phyloP scores from a whole-genome alignment of 257 asterid genomes.

The Scutellaria galericulata region DNA sequence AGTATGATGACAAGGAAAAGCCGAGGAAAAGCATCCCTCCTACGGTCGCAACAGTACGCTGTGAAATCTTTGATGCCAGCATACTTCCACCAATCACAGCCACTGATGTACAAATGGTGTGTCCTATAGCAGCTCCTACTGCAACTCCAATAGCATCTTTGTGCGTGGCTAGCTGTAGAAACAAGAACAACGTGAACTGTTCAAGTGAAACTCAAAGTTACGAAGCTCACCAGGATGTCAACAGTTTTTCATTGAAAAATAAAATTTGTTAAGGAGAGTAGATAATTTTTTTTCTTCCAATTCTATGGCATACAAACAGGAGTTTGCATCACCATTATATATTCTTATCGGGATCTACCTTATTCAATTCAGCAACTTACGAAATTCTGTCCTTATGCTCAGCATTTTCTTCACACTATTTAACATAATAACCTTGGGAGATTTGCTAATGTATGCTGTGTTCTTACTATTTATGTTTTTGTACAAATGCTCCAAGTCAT shows the following conservation, averaged over 20 bases:
- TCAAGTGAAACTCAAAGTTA: too few relatives aligned
- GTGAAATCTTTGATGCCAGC: constrained; percentile 95
- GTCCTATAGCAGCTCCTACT: constrained; percentile 80
- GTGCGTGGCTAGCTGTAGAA: constrained; percentile 85
- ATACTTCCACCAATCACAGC: constrained; percentile 99
- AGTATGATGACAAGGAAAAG: constrained; percentile 87
- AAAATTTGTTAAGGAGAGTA: neutral
- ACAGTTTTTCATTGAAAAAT: neutral
- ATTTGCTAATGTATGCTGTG: neutral
- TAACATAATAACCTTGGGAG: neutral
- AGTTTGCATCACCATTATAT: too few relatives aligned
- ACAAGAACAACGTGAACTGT: neutral
- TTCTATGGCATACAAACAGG: too few relatives aligned
- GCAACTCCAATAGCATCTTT: constrained; percentile 95
- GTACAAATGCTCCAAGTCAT: too few relatives aligned
- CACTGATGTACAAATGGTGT: constrained; percentile 84
- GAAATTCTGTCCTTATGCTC: neutral
- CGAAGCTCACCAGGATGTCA: neutral
- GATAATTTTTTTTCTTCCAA: too few relatives aligned
- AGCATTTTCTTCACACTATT: neutral
- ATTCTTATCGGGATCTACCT: too few relatives aligned
- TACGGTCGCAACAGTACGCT: constrained; percentile 85
- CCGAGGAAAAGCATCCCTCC: constrained; percentile 96
- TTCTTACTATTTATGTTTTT: too few relatives aligned
- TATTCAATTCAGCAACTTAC: too few relatives aligned